Conservation (phyloP, 495 filamentous ascomycete species). For the Penicillium paradoxum region DNA sequence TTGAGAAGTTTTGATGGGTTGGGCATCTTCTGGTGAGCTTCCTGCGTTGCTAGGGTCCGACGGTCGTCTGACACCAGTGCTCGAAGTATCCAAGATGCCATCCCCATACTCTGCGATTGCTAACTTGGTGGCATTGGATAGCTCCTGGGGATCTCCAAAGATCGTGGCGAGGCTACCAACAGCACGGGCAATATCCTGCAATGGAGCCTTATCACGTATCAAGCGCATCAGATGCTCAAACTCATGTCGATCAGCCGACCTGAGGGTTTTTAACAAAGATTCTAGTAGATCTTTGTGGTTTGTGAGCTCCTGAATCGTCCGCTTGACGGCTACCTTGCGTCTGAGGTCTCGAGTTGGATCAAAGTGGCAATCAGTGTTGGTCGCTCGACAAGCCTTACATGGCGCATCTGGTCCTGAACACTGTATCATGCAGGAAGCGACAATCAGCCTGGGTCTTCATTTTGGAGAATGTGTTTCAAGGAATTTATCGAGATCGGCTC, state of each 20-base stretch:
- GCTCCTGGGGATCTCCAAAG: slow-evolving; percentile 14
- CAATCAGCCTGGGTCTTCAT: neutral
- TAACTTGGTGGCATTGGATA: slow-evolving; percentile 6
- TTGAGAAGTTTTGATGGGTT: slow-evolving; percentile 8
- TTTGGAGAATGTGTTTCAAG: neutral
- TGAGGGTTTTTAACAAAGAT: slow-evolving; percentile 26
- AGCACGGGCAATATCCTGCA: slow-evolving; percentile 22
- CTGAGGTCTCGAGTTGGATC: slow-evolving; percentile 37
- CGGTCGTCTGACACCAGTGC: neutral
- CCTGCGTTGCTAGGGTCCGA: slow-evolving; percentile 11
- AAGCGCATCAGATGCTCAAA: slow-evolving; percentile 23
- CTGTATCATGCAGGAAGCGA: slow-evolving; percentile 17
- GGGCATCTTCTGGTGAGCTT: slow-evolving; percentile 12
- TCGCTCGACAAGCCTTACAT: slow-evolving; percentile 35
- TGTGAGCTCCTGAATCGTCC: slow-evolving; percentile 33
- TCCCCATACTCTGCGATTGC: slow-evolving; percentile 12
- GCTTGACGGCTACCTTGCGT: slow-evolving; percentile 38
- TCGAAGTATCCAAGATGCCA: neutral
- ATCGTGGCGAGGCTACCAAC: slow-evolving; percentile 17
- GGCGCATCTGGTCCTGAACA: slow-evolving; percentile 36
- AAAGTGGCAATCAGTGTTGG: slow-evolving; percentile 33
- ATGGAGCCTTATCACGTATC: slow-evolving; percentile 22
- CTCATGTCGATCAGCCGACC: slow-evolving; percentile 20
- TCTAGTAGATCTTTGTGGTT: slow-evolving; percentile 31
- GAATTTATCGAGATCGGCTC: no score